Evolutionary conservation across 148 eudicot species (phyloP).

Genomic region (Vaccinium vitisidaea): DNA sequence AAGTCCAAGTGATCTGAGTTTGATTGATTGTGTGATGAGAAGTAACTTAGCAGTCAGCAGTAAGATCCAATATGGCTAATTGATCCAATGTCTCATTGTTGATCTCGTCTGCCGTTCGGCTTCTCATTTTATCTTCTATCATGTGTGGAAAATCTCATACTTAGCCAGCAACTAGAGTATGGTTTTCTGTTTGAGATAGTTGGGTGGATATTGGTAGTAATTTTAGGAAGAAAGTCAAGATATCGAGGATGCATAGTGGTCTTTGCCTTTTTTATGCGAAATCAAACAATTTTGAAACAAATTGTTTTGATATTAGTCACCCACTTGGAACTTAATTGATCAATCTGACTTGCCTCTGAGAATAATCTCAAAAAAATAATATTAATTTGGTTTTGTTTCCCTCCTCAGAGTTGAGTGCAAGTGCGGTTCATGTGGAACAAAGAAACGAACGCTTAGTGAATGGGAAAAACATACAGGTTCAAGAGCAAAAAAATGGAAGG

Average conservation of each 20-base stretch:
- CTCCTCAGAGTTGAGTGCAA: slow-evolving; percentile 69
- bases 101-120: background rate
- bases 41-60: background rate
- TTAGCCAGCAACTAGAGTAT: background rate
- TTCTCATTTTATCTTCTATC: background rate
- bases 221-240: slow-evolving; percentile 2
- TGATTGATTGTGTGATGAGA: background rate
- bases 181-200: background rate
- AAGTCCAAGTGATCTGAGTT: background rate
- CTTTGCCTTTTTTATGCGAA: background rate
- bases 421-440: slow-evolving; percentile 74
- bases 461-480: slow-evolving; percentile 98
- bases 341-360: background rate
- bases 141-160: background rate
- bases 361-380: background rate
- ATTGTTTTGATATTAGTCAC: slow-evolving; percentile 10
- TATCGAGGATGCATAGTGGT: background rate
- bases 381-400: slow-evolving; percentile 13
- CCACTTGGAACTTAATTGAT: background rate
- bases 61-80: background rate
- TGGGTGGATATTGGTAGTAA: background rate
- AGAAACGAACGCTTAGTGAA: slow-evolving; percentile 61
- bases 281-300: background rate
- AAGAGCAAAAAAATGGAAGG: slow-evolving; percentile 92
- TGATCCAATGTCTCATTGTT: background rate